Percentiles rank a stretch among this genome's conserved stretches.
These are phyloP conservation scores for Colletotrichum liaoningense DNA, from an alignment of 2,329 filamentous ascomycete species.

Conservation along the genomic window DNA sequence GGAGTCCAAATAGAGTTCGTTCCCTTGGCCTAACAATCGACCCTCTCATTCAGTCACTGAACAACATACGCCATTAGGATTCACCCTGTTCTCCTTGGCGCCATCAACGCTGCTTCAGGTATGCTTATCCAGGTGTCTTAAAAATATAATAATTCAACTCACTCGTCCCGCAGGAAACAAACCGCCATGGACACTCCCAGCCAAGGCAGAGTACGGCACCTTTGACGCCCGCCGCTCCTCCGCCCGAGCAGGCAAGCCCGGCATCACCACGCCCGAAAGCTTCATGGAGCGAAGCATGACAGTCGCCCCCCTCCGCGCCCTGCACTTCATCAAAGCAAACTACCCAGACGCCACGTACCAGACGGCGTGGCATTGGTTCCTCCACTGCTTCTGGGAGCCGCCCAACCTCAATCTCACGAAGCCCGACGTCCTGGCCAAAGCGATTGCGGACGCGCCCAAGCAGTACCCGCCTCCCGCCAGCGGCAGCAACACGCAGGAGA, in stretches of 20 bases:
- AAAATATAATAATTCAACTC: background rate
- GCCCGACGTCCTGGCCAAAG: slow-evolving; percentile 60
- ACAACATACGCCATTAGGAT: slow-evolving; percentile 57
- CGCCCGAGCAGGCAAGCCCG: slow-evolving; percentile 49
- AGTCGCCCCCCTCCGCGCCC: slow-evolving; percentile 70
- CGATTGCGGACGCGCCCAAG: slow-evolving; percentile 45
- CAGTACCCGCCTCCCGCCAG: slow-evolving; percentile 22
- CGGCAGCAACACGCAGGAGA: slow-evolving; percentile 33
- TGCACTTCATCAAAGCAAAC: slow-evolving; percentile 74
- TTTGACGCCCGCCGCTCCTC: slow-evolving; percentile 55
- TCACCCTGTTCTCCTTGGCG: slow-evolving; percentile 78
- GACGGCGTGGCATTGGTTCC: slow-evolving; percentile 64
- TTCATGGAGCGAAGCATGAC: slow-evolving; percentile 57
- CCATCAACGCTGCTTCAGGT: slow-evolving; percentile 71
- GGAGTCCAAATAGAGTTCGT: slow-evolving; percentile 74
- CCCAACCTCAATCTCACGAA: slow-evolving; percentile 70
- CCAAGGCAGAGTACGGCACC: slow-evolving; percentile 70
- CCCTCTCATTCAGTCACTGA: background rate
- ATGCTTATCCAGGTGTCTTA: slow-evolving; percentile 8
- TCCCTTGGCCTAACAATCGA: background rate
- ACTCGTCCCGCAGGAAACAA: slow-evolving; percentile 68
- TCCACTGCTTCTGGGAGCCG: slow-evolving; percentile 71
- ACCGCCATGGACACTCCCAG: slow-evolving; percentile 78
- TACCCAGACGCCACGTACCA: slow-evolving; percentile 63
- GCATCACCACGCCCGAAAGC: slow-evolving; percentile 52